phyloP scores from a whole-genome alignment of 805 yeast species.

The Kuraishia cidri region DNA sequence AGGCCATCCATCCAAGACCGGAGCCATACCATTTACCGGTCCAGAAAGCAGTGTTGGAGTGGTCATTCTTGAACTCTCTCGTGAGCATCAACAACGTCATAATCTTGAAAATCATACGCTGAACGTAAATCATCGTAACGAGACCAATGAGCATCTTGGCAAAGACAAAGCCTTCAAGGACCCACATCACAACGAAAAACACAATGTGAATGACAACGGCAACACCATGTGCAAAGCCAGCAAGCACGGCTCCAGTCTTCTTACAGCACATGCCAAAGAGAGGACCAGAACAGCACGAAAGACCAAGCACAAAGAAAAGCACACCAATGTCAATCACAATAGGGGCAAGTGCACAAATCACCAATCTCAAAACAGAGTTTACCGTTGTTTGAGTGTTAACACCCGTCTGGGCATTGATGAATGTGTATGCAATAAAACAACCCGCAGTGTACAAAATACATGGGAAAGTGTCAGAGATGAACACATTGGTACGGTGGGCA shows the following conservation, averaged over 20 bases:
- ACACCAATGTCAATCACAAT: conserved; percentile 86
- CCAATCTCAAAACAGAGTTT: conserved; percentile 63
- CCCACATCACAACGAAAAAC: conserved; percentile 96
- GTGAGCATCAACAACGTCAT: conserved; percentile 74
- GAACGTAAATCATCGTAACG: conserved; percentile 74
- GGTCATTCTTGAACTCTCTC: conserved; percentile 94
- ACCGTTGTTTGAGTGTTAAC: conserved; percentile 46
- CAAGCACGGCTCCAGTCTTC: conserved; percentile 92
- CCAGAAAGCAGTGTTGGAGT: conserved; percentile 98
- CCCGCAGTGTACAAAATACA: conserved; percentile 69
- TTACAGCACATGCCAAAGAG: conserved; percentile 90
- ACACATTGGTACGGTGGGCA: conserved; percentile 71
- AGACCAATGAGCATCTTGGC: conserved; percentile 82
- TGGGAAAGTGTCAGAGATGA: conserved; percentile 66
- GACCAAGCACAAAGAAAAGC: conserved; percentile 61
- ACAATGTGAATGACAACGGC: conserved; percentile 83
- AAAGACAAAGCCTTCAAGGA: conserved; percentile 86
- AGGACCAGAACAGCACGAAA: conserved; percentile 98
- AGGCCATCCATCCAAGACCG: conserved; percentile 88
- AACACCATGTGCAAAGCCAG: conserved; percentile 93
- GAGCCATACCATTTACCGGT: conserved; percentile 98
- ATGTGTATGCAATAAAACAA: conserved; percentile 72
- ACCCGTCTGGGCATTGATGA: conserved; percentile 82
- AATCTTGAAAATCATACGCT: conserved; percentile 79
- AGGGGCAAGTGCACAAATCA: conserved; percentile 84